phyloP scores from a whole-genome alignment of 306 rosid species.

The Cyamopsis tetragonoloba region DNA sequence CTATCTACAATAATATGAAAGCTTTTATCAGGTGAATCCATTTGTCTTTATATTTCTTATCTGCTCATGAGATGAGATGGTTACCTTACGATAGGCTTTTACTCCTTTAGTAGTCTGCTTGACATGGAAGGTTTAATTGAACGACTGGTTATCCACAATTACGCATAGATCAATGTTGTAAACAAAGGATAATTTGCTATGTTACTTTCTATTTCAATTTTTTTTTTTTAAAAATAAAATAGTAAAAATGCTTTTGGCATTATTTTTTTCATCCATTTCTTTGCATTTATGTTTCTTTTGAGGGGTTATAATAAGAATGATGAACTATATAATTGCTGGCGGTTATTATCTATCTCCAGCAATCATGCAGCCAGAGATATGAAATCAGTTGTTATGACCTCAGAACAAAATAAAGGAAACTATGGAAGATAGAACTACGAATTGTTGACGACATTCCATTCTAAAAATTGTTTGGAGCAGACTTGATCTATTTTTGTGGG shows the following conservation, averaged over 20 bases:
- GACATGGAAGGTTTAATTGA: background rate
- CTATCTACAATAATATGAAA: conserved; percentile 90
- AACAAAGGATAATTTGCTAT: background rate
- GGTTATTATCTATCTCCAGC: background rate
- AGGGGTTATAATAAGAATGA: background rate
- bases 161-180: background rate
- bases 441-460: background rate
- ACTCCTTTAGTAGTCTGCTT: background rate
- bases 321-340: background rate
- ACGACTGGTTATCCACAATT: background rate
- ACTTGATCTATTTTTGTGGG: conserved; percentile 4
- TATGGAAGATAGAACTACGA: background rate
- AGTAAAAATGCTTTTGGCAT: background rate
- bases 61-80: background rate
- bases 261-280: background rate
- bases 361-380: background rate
- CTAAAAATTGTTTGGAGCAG: background rate
- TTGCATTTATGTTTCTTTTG: background rate
- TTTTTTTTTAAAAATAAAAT: background rate
- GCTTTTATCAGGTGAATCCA: conserved; percentile 80
- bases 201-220: background rate
- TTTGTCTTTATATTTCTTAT: conserved; percentile 3
- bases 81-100: background rate
- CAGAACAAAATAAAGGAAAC: background rate
- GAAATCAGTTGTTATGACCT: too few relatives aligned